Conservation (phyloP, 225 moss, liverwort and hornwort genomes). For the Bryum argenteum region DNA sequence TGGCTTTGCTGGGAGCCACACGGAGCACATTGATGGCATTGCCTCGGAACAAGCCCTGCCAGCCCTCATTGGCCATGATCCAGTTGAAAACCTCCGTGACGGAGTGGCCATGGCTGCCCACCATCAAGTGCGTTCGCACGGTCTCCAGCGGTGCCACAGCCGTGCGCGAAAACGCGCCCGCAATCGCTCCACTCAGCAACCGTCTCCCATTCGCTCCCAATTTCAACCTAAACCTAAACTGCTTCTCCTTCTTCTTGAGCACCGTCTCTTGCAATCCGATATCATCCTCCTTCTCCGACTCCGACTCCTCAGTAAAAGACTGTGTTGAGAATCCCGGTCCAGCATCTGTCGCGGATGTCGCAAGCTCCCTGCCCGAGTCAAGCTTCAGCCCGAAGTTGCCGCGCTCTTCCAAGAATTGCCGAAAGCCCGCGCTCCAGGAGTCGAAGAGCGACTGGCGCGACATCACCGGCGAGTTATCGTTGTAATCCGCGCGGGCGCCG, state of each 20-base stretch:
- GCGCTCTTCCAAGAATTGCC: constrained; percentile 34
- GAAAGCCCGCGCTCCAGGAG: constrained; percentile 49
- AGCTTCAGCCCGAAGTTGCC: constrained; percentile 10
- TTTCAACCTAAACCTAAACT: constrained; percentile 64
- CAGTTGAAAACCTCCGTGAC: constrained; percentile 60
- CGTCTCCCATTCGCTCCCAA: constrained; percentile 70
- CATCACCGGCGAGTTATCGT: constrained; percentile 21
- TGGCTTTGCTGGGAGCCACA: constrained; percentile 85
- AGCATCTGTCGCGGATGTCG: not conserved
- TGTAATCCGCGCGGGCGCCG: constrained; percentile 63
- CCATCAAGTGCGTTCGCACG: constrained; percentile 84
- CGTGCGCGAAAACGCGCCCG: constrained; percentile 79
- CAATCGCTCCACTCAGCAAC: constrained; percentile 77
- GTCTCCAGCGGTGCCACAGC: constrained; percentile 84
- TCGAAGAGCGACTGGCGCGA: constrained; percentile 46
- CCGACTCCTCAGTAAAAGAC: constrained; percentile 13
- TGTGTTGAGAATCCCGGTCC: constrained; percentile 39
- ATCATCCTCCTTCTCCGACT: constrained; percentile 40
- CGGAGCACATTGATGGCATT: constrained; percentile 79
- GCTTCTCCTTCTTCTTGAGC: constrained; percentile 13
- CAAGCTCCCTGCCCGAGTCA: not conserved
- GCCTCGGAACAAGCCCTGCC: constrained; percentile 78
- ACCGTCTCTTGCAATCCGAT: constrained; percentile 12
- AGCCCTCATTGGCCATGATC: constrained; percentile 74
- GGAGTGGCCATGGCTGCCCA: constrained; percentile 63